Evolutionary conservation across 1,284 basidiomycete genomes (phyloP), one percentile per base, ranked within the genome.

Genomic region (Phellinidium pouzarii): DNA sequence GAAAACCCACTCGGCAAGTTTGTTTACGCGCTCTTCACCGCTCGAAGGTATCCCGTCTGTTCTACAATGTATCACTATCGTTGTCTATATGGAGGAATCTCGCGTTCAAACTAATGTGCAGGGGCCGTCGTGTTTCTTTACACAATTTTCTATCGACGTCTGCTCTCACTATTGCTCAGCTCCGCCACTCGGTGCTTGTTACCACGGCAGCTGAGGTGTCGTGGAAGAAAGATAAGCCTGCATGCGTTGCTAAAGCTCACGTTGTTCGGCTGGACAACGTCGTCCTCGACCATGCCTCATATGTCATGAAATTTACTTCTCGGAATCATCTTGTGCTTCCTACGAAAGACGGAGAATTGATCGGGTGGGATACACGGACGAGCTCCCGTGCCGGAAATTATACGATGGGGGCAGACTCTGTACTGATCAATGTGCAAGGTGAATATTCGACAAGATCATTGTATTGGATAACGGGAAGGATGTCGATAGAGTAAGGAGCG

Each of bases 251-350:
- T 9, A n/a, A 14, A n/a, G 41, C 46, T 25, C 52, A 29, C 25
- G 26, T 36, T 19, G 50, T 51, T 31, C 43, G 38, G 26, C 54
- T 52, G 11, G 40, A 29, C 27, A 43, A 52, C 23, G 50, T 56
- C 25, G 54, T 48, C 44, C 54, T 56, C 7, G 54, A 56, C 36
- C 54, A 56, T 29, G 50, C 46, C 25, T 56, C 54, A 20, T 56
- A 56, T 36, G 51, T 56, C 17, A 56, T 56, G 54, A 56, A 56
- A 34, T 56, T 52, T 42, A 52, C 54, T 26, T 56, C 54, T 8
- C 48, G 38, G 9, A 46, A 42, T 22, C 54, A 56, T 40, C 50
- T 56, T 37, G 54, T 56, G 45, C 50, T 56, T 26, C 54, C 54
- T 37, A 52, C 54, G 8, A 52, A 48, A 26, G 50, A 26, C 14